Conservation (phyloP, 306 rosid genomes). For the Vicia faba region DNA sequence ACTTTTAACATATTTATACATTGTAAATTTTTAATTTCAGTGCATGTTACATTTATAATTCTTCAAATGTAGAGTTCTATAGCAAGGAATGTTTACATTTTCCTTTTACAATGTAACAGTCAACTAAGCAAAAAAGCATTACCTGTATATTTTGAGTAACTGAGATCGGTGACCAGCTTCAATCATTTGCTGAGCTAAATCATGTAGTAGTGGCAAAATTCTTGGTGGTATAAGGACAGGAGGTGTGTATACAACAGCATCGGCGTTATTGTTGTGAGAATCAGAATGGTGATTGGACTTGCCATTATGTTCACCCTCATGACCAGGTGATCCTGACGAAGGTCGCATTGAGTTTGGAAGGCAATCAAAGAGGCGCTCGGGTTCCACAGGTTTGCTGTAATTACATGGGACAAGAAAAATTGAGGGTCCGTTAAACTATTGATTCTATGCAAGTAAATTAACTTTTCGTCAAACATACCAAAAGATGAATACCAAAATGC, state of each 20-base stretch:
- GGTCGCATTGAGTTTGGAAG: conserved; percentile 96
- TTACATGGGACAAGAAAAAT: conserved; percentile 20
- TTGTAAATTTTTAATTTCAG: not conserved
- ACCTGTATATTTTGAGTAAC: conserved; percentile 81
- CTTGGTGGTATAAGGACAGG: conserved; percentile 90
- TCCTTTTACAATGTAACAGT: conserved; percentile 15
- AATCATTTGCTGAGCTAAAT: conserved; percentile 88
- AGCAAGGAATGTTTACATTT: conserved; percentile 23
- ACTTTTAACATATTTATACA: conserved; percentile 18
- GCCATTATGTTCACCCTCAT: conserved; percentile 59
- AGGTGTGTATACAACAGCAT: conserved; percentile 80
- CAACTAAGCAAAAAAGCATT: conserved; percentile 24
- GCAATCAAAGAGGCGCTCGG: conserved; percentile 93
- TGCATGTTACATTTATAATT: conserved; percentile 13
- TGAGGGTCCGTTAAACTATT: conserved; percentile 7
- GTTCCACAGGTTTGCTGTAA: conserved; percentile 98
- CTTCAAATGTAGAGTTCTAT: conserved; percentile 31
- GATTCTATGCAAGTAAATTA: conserved; percentile 29
- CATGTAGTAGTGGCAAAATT: conserved; percentile 77
- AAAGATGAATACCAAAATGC: conserved; percentile 22
- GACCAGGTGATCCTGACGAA: conserved; percentile 85
- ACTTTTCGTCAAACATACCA: conserved; percentile 29
- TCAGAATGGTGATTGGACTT: conserved; percentile 69
- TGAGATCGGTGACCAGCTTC: conserved; percentile 90
- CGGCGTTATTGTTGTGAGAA: conserved; percentile 54